Evolutionary conservation across 768 basidiomycete species (phyloP).

Genomic region (Mycena filopes): DNA sequence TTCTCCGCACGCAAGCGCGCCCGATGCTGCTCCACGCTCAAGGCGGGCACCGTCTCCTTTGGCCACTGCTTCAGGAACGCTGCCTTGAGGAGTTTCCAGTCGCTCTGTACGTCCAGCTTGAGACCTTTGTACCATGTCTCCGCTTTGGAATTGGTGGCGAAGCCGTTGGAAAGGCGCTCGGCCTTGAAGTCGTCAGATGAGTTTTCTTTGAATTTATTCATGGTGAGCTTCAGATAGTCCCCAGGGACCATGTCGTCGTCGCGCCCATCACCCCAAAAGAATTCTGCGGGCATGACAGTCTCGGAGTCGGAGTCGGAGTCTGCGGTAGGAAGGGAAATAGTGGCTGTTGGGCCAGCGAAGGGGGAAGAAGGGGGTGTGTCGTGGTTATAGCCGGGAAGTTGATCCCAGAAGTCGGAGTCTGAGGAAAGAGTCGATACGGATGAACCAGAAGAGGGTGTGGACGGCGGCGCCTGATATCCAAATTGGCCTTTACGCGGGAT

Average conservation of each 20-base stretch:
- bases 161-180: constrained; percentile 9
- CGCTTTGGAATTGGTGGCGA: constrained; percentile 14
- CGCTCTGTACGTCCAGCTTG: neutral
- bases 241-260: constrained; percentile 8
- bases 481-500: constrained; percentile 13
- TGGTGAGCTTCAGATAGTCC: constrained; percentile 11
- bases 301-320: constrained; percentile 10
- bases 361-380: constrained; percentile 11
- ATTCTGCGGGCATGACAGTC: constrained; percentile 13
- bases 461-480: neutral
- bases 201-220: constrained; percentile 18
- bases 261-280: constrained; percentile 14
- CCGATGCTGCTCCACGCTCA: constrained; percentile 22
- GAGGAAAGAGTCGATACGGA: neutral
- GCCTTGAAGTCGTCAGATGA: constrained; percentile 18
- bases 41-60: constrained; percentile 1
- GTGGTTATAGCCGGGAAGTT: constrained; percentile 11
- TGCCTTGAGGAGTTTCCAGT: constrained; percentile 14
- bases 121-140: constrained; percentile 6
- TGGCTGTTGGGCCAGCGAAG: neutral
- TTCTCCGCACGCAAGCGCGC: constrained; percentile 18
- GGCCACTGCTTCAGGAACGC: constrained; percentile 20
- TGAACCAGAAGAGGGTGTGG: neutral
- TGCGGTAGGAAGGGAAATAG: neutral
- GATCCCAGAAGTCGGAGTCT: constrained; percentile 1